Evolutionary conservation across 345 rosid species (phyloP).

Genomic region (Camelina neglecta): DNA sequence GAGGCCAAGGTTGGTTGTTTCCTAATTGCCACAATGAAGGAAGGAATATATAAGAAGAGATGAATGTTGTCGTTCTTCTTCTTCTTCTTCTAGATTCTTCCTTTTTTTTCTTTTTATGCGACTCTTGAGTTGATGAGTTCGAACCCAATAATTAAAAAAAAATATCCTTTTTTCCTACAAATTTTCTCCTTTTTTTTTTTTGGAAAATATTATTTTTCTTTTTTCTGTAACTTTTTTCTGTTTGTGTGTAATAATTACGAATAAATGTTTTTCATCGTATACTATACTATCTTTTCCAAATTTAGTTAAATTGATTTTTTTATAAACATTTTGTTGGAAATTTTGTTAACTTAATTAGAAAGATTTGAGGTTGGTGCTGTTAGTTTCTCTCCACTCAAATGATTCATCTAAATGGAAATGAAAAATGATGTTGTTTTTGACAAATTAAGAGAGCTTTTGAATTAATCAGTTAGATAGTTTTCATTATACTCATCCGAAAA

Average conservation of each 20-base stretch:
- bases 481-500: too few relatives aligned
- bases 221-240: background rate
- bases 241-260: background rate
- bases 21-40: background rate
- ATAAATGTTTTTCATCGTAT: too few relatives aligned
- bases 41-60: background rate
- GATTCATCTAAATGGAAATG: too few relatives aligned
- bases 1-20: background rate
- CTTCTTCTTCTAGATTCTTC: slow-evolving; percentile 39
- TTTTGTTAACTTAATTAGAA: too few relatives aligned
- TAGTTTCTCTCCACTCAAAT: too few relatives aligned
- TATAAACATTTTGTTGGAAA: background rate
- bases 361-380: too few relatives aligned
- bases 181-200: background rate
- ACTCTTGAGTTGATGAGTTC: background rate
- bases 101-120: background rate
- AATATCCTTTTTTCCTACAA: background rate
- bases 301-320: too few relatives aligned
- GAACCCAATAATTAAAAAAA: background rate
- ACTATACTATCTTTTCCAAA: too few relatives aligned
- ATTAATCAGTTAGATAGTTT: too few relatives aligned
- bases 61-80: background rate
- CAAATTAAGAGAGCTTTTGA: too few relatives aligned
- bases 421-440: too few relatives aligned
- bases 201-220: background rate